Evolutionary conservation across 768 basidiomycete species (phyloP), one percentile per base, ranked within the genome.

Genomic region (Boletus eberwhitei): DNA sequence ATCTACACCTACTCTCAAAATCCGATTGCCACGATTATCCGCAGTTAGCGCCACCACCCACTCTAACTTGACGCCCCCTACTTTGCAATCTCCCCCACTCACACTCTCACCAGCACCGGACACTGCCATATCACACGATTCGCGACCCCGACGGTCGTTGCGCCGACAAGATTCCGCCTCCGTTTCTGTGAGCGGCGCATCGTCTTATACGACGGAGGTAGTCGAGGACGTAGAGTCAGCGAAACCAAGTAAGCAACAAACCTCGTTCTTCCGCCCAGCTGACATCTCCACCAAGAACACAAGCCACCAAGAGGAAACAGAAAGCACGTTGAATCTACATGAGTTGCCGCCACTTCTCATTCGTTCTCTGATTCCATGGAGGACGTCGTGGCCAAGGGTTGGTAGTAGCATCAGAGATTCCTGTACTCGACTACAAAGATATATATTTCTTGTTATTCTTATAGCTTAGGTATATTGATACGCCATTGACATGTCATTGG

Each of bases 1-100:
- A 8, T 60, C 70, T 26, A 71, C 71, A 11, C 71, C 70, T 39
- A 71, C 70, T 19, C 65, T 71, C 26, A 71, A 71, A 60, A 71
- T 71, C 29, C 67, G 70, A 55, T 46, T 71, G 48, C 70, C 70
- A 36, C 67, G 69, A 46, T 47, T 71, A 38, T 63, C 67, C 22
- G 63, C 69, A 26, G 69, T 72, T 26, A 72, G 59, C 31, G 40
- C 61, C 12, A 59, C 65, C 29, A 50, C 60, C 37, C 66, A 70
- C 12, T 55, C 69, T 16, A 67, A 46, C 55, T 34, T 50, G 55
- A 54, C 46, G n/a, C 32, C 47, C 5, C 58, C 66, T 42, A 31
- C 56, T 22, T 40, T 57, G 24, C 68, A 67, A 35, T 69, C 68
- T 29, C 60, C 66, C 5, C 59, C 57, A 9, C 53, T 41, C 8